A percentile compares a stretch with the other conserved stretches of the same genome.
Evolutionary conservation across 441 rosid genomes (phyloP).

Genomic region (Erodium chrysanthum): DNA sequence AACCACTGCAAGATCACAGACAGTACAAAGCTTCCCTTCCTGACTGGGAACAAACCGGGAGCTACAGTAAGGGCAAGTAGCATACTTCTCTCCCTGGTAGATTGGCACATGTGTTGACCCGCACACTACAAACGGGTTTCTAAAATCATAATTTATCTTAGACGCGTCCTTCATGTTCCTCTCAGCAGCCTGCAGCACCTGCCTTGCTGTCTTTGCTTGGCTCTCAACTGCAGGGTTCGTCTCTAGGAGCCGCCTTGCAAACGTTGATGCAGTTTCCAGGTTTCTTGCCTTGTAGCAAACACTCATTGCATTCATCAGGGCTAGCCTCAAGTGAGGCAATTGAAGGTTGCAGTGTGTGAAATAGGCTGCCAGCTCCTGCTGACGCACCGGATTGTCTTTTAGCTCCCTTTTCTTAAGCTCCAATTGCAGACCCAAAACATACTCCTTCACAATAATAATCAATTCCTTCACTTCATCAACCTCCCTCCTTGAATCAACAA

Average conservation of each 20-base stretch:
- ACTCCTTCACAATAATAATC: conserved; percentile 60
- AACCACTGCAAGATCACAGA: conserved; percentile 76
- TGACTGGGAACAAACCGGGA: conserved; percentile 64
- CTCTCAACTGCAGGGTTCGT: conserved; percentile 57
- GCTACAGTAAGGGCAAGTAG: conserved; percentile 68
- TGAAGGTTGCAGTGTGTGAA: conserved; percentile 83
- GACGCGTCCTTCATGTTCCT: conserved; percentile 57
- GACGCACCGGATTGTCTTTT: conserved; percentile 49
- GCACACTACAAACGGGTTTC: conserved; percentile 75
- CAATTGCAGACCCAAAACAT: conserved; percentile 65
- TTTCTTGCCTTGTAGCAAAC: conserved; percentile 62
- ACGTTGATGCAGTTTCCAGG: conserved; percentile 58
- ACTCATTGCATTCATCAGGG: conserved; percentile 57
- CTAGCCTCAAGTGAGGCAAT: conserved; percentile 60
- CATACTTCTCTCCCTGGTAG: conserved; percentile 75
- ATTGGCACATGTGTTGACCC: conserved; percentile 82
- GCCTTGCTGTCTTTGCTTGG: conserved; percentile 66
- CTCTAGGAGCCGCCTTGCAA: conserved; percentile 60
- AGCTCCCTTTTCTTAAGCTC: conserved; percentile 61
- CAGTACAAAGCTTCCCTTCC: conserved; percentile 61
- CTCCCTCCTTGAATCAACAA: conserved; percentile 79
- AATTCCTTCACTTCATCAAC: conserved; percentile 85
- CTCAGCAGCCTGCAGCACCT: conserved; percentile 66
- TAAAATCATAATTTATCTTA: conserved; percentile 63
- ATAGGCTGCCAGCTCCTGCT: conserved; percentile 85